A percentile compares a stretch with the other conserved stretches of the same genome.
Conservation (phyloP, 352 stramenopile species). For the Thraustochytrium striatum region DNA sequence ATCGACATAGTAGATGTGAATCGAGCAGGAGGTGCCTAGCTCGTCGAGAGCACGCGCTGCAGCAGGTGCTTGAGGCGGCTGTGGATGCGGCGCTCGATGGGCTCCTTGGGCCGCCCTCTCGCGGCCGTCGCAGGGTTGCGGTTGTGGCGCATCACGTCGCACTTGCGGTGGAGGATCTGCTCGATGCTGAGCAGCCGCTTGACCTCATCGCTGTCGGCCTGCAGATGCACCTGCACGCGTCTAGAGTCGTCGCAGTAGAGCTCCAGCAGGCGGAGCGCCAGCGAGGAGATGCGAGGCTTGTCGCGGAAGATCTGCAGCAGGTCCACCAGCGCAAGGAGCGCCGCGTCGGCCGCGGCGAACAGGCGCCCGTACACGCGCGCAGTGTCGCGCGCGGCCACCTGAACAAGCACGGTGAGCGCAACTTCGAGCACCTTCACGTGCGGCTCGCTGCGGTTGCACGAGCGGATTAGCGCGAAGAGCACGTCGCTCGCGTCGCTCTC, state of each 20-base stretch:
- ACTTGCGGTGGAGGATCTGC: constrained; percentile 50
- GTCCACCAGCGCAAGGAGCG: constrained; percentile 81
- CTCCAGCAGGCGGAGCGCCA: constrained; percentile 49
- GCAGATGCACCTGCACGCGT: constrained; percentile 14
- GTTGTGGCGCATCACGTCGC: background rate
- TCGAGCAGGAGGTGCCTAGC: too few relatives aligned
- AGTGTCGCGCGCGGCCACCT: constrained; percentile 71
- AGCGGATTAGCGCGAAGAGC: constrained; percentile 82
- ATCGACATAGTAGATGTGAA: too few relatives aligned
- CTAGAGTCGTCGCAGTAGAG: constrained; percentile 16
- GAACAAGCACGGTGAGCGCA: constrained; percentile 71
- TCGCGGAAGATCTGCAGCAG: constrained; percentile 89
- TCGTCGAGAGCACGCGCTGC: too few relatives aligned
- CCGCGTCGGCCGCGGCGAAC: constrained; percentile 61
- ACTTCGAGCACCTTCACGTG: constrained; percentile 88
- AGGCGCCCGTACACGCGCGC: constrained; percentile 55
- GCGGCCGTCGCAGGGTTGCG: too few relatives aligned
- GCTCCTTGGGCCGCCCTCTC: constrained; percentile 11
- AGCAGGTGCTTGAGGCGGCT: background rate
- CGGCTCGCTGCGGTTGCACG: constrained; percentile 86
- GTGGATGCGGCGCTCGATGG: background rate
- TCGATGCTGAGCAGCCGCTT: constrained; percentile 44
- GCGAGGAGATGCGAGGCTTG: constrained; percentile 72
- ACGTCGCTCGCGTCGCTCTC: constrained; percentile 74
- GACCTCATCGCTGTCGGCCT: background rate